Evolutionary conservation across 2,329 filamentous ascomycete species (phyloP).

Genomic region (Zarea fungicola): DNA sequence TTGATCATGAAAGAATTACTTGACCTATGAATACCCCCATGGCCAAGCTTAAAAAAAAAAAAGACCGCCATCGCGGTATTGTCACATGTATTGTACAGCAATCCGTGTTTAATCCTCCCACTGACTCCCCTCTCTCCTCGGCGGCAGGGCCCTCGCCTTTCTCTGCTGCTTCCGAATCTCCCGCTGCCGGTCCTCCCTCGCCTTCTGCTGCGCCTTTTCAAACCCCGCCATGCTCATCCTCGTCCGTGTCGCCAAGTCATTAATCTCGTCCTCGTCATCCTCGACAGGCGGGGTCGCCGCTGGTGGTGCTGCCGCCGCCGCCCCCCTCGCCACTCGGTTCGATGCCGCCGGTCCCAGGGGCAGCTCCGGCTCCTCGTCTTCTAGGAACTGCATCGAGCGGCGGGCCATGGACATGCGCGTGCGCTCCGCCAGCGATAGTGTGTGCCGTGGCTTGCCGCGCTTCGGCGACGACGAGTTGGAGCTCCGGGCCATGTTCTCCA

Average conservation of each 20-base stretch:
- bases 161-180: constrained; percentile 49
- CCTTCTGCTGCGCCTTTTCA: constrained; percentile 55
- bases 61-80: neutral
- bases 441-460: constrained; percentile 42
- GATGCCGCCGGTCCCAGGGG: constrained; percentile 16
- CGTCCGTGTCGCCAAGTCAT: constrained; percentile 53
- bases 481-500: neutral
- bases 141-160: constrained; percentile 35
- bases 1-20: too few species aligned
- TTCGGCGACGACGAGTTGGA: constrained; percentile 54
- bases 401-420: constrained; percentile 76
- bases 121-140: constrained; percentile 37
- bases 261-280: constrained; percentile 29
- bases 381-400: constrained; percentile 36
- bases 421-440: constrained; percentile 66
- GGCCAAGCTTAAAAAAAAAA: too few species aligned
- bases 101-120: constrained; percentile 20
- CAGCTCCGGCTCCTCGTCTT: constrained; percentile 27
- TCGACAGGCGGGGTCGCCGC: constrained; percentile 22
- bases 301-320: neutral
- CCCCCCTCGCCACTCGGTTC: constrained; percentile 12
- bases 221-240: constrained; percentile 58
- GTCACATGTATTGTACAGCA: neutral
- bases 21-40: too few species aligned
- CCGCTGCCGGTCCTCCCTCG: constrained; percentile 35